phyloP scores from a whole-genome alignment of 352 stramenopile genomes.

The Globisporangium lucens region DNA sequence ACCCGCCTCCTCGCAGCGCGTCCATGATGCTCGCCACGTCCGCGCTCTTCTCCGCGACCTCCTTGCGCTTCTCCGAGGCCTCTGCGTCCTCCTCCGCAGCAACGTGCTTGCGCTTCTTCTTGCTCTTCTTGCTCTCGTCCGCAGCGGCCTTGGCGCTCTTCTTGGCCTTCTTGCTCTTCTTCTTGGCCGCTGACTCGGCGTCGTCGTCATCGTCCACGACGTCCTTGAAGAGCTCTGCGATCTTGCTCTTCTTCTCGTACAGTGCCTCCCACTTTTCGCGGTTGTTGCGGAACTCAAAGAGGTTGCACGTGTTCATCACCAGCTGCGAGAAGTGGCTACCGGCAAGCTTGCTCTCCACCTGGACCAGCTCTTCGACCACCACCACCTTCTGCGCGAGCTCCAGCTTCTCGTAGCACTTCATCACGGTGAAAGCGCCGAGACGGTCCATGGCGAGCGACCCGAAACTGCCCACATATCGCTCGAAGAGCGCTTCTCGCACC shows the following conservation, averaged over 20 bases:
- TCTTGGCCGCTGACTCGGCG: slow-evolving; percentile 19
- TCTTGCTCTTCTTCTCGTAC: slow-evolving; percentile 81
- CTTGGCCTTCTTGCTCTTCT: slow-evolving; percentile 25
- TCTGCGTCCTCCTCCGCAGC: slow-evolving; percentile 23
- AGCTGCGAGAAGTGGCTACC: slow-evolving; percentile 82
- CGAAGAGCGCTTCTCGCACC: slow-evolving; percentile 62
- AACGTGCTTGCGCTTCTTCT: slow-evolving; percentile 45
- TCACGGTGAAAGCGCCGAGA: slow-evolving; percentile 74
- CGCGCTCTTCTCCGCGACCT: slow-evolving; percentile 34
- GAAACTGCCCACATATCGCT: slow-evolving; percentile 71
- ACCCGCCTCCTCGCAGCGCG: slow-evolving; percentile 36
- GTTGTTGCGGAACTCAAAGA: slow-evolving; percentile 81
- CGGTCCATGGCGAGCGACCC: slow-evolving; percentile 67
- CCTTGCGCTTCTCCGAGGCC: slow-evolving; percentile 23
- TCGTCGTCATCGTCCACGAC: slow-evolving; percentile 42
- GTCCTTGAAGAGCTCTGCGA: slow-evolving; percentile 75
- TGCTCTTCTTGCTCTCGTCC: slow-evolving; percentile 20
- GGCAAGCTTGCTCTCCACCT: slow-evolving; percentile 65
- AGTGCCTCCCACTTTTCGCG: slow-evolving; percentile 71
- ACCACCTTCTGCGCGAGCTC: slow-evolving; percentile 54
- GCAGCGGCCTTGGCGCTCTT: slow-evolving; percentile 15
- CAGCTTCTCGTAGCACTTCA: slow-evolving; percentile 79
- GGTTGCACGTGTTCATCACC: slow-evolving; percentile 74
- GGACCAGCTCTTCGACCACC: slow-evolving; percentile 68
- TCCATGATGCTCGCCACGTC: slow-evolving; percentile 73